Base-by-base conservation (phyloP, 352 stramenopile species). In the Phytophthora ohioensis region DNA sequence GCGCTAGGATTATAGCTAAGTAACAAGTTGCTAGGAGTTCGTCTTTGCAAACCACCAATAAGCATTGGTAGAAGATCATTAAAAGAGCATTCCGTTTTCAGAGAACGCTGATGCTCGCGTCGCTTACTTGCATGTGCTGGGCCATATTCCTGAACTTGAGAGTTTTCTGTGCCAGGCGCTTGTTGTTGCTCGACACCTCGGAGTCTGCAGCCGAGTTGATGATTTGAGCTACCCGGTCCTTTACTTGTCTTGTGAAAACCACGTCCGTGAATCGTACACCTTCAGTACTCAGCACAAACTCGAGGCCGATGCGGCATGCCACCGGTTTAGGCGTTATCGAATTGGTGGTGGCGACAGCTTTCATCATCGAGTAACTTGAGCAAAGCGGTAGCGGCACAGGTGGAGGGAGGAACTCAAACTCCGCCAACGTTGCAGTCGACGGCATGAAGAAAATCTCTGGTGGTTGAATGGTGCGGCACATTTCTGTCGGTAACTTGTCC, bases 121-220 rank as follows among this genome's bases (percentile, higher is more conserved):
- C 51, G 21, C 54, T 47, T 31, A 27, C 2, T 32, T 43, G 42
- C 12, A 12, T 17, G 15, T 45, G 30, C 30, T 62, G 30, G 4
- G 17, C 15, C 8, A 62, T 62, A n/a, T 51, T 63, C 35, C 56
- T 42, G 13, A 64, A 64, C 35, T 55, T 64, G 34, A 64, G 36
- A 4, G 46, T 41, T 21, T 64, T 57, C 15, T 34, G 10, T 0
- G 57, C 46, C 10, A 64, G 13, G 5, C 21, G 57, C 8, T n/a
- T 10, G 30, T 64, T 49, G n/a, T 64, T 64, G 46, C 21, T 42
- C 21, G 35, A 36, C 34, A 35, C 21, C 11, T 49, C 21, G 34
- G 36, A 48, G 6, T 17, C 10, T 36, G 57, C 32, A 11, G 57
- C 34, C 9, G 8, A 17, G 57, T 15, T 42, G 15, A 62, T 53